Conservation (phyloP, 352 stramenopile genomes). For the Detonula confervacea region DNA sequence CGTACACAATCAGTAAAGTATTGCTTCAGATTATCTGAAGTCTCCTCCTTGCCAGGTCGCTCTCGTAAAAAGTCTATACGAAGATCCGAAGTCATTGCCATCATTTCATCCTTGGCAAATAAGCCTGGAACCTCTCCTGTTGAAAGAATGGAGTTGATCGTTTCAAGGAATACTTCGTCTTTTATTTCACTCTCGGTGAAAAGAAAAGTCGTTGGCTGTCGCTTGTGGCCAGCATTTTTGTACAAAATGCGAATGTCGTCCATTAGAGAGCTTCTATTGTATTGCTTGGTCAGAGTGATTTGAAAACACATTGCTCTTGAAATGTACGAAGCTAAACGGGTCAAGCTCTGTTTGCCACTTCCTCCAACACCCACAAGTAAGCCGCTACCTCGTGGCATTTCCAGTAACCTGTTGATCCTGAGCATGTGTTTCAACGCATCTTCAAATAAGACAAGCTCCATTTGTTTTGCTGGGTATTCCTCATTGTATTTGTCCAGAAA, state of each 20-base stretch:
- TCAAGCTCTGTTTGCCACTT: conserved; percentile 97
- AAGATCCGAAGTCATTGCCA: conserved; percentile 97
- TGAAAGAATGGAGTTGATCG: conserved; percentile 98
- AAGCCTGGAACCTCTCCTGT: conserved; percentile 97
- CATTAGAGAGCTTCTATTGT: conserved; percentile 97
- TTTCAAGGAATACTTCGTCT: conserved; percentile 98
- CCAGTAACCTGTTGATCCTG: conserved; percentile 94
- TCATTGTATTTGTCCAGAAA: conserved; percentile 98
- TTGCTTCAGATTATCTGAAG: conserved; percentile 95
- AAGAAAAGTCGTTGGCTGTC: conserved; percentile 96
- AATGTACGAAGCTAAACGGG: conserved; percentile 95
- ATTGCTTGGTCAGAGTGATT: conserved; percentile 98
- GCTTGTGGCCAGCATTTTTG: conserved; percentile 95
- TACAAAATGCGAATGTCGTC: conserved; percentile 97
- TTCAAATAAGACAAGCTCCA: conserved; percentile 98
- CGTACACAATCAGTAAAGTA: conserved; percentile 98
- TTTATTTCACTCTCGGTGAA: conserved; percentile 99
- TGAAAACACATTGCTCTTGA: conserved; percentile 96
- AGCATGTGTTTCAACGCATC: conserved; percentile 96
- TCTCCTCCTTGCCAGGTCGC: conserved; percentile 93
- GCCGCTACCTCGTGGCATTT: conserved; percentile 95
- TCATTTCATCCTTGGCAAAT: conserved; percentile 99
- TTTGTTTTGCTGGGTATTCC: conserved; percentile 94
- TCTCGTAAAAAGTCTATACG: conserved; percentile 93
- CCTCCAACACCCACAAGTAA: conserved; percentile 97